These are phyloP conservation scores for Cardamine chenopodiifolia DNA, from an alignment of 345 rosid species.

Conservation along the genomic window DNA sequence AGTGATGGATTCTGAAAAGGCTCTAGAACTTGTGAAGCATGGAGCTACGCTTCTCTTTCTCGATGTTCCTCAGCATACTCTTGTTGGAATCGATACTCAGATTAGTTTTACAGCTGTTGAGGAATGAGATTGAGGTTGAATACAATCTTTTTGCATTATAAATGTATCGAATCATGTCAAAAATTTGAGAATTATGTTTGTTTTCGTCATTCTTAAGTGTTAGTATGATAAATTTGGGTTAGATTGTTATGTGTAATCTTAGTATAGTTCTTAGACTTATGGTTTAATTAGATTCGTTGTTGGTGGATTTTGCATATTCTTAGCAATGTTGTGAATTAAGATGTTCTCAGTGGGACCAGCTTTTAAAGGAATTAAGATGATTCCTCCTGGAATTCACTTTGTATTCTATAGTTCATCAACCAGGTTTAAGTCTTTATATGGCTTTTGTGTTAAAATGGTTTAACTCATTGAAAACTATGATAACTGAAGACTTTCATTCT, in stretches of 20 bases:
- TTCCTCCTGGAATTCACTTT: constrained; percentile 92
- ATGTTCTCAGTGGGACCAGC: constrained; percentile 68
- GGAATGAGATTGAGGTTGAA: no score
- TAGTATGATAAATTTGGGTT: no score
- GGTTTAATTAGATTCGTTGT: not conserved
- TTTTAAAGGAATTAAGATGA: constrained; percentile 94
- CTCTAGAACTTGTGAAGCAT: constrained; percentile 69
- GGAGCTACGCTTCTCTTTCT: constrained; percentile 83
- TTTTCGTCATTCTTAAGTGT: no score
- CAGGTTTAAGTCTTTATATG: constrained; percentile 50
- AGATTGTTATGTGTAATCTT: no score
- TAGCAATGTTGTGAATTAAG: constrained; percentile 40
- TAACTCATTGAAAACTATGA: no score
- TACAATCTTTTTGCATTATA: no score
- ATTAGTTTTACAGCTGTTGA: constrained; percentile 33
- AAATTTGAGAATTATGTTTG: no score
- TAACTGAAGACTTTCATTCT: not conserved
- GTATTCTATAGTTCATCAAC: constrained; percentile 74
- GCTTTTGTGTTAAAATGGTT: not conserved
- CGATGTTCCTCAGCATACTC: constrained; percentile 83
- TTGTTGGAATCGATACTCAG: constrained; percentile 86
- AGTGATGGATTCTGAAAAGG: constrained; percentile 72
- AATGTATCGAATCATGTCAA: no score
- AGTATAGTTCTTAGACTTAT: no score
- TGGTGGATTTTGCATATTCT: not conserved